Base-by-base conservation (phyloP, 768 basidiomycete species). In the Mycena alexandri region DNA sequence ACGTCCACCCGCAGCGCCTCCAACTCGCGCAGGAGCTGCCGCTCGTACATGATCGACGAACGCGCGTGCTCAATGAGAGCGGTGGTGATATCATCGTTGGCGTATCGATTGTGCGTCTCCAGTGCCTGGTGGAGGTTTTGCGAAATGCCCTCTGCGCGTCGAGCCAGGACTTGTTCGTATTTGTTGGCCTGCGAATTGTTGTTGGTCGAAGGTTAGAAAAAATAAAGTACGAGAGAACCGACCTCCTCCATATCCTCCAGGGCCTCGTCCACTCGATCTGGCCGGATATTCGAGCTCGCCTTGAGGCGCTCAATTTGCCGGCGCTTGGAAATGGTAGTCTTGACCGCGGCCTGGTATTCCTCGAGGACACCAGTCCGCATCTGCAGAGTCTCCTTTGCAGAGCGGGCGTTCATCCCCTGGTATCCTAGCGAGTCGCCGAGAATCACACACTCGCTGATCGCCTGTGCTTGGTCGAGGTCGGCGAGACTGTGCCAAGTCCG, bases 401-500 rank as follows among this genome's bases (percentile, higher is more conserved):
- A 94, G 50, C 93, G 87, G n/a, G 98, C 95, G 74, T 99, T 99
- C 81, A 96, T 85, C 21, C 96, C 94, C 78, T 99, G 96, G 79
- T 99, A 99, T 2, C 95, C 95, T 58, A 99, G 82, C 0, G 95
- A 92, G 79, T 99, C 98, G n/a, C 96, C 96, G 29, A 99, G 80
- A 47, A 98, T 91, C 33, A 99, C 94, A 72, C 94, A 95, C 84
- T 98, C 97, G 72, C 93, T 95, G 67, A 95, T 93, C 36, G 94
- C 90, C 79, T 98, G 94, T 4, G 95, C 93, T 68, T 93, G 92
- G 71, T 95, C 92, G 64, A 98, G 86, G 75, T 96, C 96, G 3
- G 94, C 90, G 17, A 96, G 79, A 75, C 88, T 92, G 75, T 98
- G 96, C 87, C 91, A 94, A 9, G 89, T 86, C 64, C 96, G 84